Evolutionary conservation across 1,139 yeast species (phyloP).

Genomic region (Suhomyces taliae): DNA sequence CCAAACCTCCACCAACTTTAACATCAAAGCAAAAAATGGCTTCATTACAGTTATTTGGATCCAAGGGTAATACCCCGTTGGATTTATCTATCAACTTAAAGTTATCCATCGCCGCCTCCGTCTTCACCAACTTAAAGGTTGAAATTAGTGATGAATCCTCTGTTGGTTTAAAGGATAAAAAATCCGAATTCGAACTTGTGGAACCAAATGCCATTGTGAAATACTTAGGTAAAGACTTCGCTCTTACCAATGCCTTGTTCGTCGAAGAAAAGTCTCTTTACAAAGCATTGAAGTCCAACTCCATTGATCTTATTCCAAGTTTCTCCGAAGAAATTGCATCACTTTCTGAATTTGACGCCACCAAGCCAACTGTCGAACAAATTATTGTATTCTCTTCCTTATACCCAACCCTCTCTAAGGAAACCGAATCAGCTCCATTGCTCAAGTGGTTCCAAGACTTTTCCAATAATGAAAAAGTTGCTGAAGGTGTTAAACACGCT

Average conservation of each 20-base stretch:
- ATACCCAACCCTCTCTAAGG: conserved; percentile 32
- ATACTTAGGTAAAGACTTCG: conserved; percentile 55
- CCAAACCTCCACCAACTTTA: not conserved
- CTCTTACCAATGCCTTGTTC: conserved; percentile 21
- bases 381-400: conserved; percentile 47
- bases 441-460: conserved; percentile 47
- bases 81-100: conserved; percentile 60
- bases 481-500: conserved; percentile 40
- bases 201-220: conserved; percentile 86
- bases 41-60: conserved; percentile 13
- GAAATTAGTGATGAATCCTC: conserved; percentile 36
- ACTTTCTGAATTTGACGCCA: conserved; percentile 12
- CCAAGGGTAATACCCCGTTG: conserved; percentile 18
- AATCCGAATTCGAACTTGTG: conserved; percentile 50
- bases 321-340: conserved; percentile 9
- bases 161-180: conserved; percentile 35
- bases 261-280: conserved; percentile 33
- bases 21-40: not conserved
- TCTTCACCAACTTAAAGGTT: conserved; percentile 27
- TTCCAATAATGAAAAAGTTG: conserved; percentile 33
- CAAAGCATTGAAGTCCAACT: conserved; percentile 10
- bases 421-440: conserved; percentile 9
- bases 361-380: conserved; percentile 36
- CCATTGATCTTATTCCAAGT: conserved; percentile 1
- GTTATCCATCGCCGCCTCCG: conserved; percentile 53